Base-by-base conservation (phyloP, 1,284 basidiomycete species). In the Bjerkandera adusta region DNA sequence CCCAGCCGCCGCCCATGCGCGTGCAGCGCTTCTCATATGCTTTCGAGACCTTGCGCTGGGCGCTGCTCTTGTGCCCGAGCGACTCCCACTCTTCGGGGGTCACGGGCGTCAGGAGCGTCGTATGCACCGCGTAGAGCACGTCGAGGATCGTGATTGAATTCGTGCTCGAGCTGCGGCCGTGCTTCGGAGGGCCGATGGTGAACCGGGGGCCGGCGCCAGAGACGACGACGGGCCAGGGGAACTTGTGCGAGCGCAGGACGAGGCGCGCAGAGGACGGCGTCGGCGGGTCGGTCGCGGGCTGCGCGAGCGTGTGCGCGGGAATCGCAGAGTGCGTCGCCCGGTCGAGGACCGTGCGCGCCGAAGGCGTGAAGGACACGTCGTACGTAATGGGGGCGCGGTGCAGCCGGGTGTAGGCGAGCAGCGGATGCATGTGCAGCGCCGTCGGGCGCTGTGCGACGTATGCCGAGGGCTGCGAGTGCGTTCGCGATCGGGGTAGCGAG, bases 11-110 rank as follows among this genome's bases (percentile, higher is more conserved):
- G 30, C 81, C 81, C 67, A 77, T 72, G 53, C 69, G 71, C 43
- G 69, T 66, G 52, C 84, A 86, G 32, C 83, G 68, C 51, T 70
- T 70, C 60, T 84, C 77, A 57, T 85, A 86, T 38, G 81, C 82
- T 29, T 70, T 70, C 12, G 80, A 73, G 21, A 82, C 72, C 56
- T 74, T 75, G 45, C 72, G 68, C 59, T 81, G 78, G 21, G 70
- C 69, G 2, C 67, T 66, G 52, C 70, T 75, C n/a, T 74, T 74
- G 36, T 73, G 64, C 0, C 81, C 82, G 3, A 86, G 69, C 0
- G 70, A 63, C 32, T 76, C 75, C 83, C 83, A 86, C 57, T 86
- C 84, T 41, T 76, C 72, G 8, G 75, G 73, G 13, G 81, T 81
- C 10, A 83, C 72, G n/a, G 77, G 73, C 18, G 66, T 65, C 40